Evolutionary conservation across 2,329 filamentous ascomycete species (phyloP).

Genomic region (Rugonectria rugulosa): DNA sequence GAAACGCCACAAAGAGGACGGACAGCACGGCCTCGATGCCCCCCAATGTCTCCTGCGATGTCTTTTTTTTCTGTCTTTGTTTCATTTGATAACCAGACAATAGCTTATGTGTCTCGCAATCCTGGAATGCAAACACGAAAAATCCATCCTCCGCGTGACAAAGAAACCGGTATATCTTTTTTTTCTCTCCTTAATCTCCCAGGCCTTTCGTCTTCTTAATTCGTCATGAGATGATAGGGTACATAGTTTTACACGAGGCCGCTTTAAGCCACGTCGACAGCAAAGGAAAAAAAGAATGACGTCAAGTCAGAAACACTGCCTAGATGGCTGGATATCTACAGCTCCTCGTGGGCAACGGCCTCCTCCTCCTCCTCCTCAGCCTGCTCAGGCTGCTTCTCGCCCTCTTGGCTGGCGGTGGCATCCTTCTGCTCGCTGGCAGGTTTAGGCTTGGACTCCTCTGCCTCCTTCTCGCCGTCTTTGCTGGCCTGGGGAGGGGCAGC

Average conservation of each 20-base stretch:
- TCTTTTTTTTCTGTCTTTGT: slow-evolving; percentile 24
- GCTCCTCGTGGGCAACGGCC: slow-evolving; percentile 42
- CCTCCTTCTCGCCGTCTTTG: slow-evolving; percentile 66
- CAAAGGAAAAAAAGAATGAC: not conserved
- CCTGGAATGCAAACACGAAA: not conserved
- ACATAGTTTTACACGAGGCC: slow-evolving; percentile 37
- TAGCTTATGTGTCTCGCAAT: slow-evolving; percentile 11
- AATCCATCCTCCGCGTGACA: slow-evolving; percentile 5
- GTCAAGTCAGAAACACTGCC: not conserved
- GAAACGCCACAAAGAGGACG: no score
- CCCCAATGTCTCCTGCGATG: slow-evolving; percentile 14
- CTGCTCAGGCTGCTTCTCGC: slow-evolving; percentile 52
- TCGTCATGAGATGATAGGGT: slow-evolving; percentile 38
- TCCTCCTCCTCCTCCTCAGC: slow-evolving; percentile 65
- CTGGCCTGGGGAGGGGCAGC: slow-evolving; percentile 55
- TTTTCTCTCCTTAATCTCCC: slow-evolving; percentile 19
- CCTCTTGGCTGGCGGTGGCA: slow-evolving; percentile 50
- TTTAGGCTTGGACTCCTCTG: slow-evolving; percentile 63
- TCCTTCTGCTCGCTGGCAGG: slow-evolving; percentile 70
- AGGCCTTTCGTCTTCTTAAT: slow-evolving; percentile 24
- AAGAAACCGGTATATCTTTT: slow-evolving; percentile 19
- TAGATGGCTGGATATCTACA: not conserved
- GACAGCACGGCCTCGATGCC: no score
- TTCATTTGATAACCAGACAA: slow-evolving; percentile 20
- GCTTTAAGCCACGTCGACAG: slow-evolving; percentile 6